These are phyloP conservation scores for Begonia masoniana DNA, from an alignment of 306 rosid genomes.

Conservation along the genomic window DNA sequence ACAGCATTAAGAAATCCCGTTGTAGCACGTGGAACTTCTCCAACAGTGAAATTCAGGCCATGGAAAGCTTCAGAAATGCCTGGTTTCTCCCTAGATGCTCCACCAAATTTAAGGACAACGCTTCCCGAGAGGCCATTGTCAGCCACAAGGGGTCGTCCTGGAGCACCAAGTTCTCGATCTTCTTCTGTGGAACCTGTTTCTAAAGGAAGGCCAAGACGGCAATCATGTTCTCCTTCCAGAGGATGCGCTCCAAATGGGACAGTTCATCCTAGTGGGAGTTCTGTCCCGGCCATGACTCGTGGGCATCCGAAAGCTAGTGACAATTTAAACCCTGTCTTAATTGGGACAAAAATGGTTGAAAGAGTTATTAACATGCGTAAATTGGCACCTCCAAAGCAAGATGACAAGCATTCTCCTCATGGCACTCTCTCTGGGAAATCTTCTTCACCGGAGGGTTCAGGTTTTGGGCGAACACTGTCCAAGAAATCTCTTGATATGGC, in stretches of 20 bases:
- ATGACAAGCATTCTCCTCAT: conserved; percentile 68
- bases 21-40: conserved; percentile 75
- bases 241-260: conserved; percentile 59
- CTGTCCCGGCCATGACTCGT: conserved; percentile 76
- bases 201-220: conserved; percentile 67
- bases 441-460: conserved; percentile 78
- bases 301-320: conserved; percentile 50
- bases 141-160: conserved; percentile 88
- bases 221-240: conserved; percentile 96
- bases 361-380: conserved; percentile 88
- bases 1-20: conserved; percentile 35
- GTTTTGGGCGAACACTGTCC: conserved; percentile 84
- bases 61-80: conserved; percentile 97
- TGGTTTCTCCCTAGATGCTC: conserved; percentile 83
- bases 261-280: conserved; percentile 60
- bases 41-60: conserved; percentile 75
- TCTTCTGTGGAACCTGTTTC: conserved; percentile 76
- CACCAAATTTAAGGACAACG: conserved; percentile 82
- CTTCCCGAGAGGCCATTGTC: conserved; percentile 84
- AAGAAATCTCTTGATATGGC: conserved; percentile 98
- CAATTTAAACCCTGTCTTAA: conserved; percentile 65
- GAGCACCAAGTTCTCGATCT: conserved; percentile 79
- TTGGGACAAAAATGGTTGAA: conserved; percentile 88
- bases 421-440: conserved; percentile 71
- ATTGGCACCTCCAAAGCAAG: conserved; percentile 75